Conservation (phyloP, 2,329 filamentous ascomycete genomes). For the Thermomyces lanuginosus region DNA sequence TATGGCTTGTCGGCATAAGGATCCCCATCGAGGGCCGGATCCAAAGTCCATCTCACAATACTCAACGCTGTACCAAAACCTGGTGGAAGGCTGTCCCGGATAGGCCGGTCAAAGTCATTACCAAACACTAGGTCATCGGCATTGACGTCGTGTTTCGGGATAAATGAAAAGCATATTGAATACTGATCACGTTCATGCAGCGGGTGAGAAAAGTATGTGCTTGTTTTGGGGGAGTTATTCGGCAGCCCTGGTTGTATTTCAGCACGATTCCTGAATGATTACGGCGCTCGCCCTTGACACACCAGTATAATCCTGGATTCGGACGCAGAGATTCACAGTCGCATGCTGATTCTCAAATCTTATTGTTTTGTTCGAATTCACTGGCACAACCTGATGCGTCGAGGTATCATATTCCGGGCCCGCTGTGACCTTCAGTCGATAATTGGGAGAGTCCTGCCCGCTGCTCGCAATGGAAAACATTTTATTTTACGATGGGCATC, state of each 20-base stretch:
- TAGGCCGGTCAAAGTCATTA: conserved; percentile 87
- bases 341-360: conserved; percentile 48
- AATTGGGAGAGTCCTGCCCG: conserved; percentile 21
- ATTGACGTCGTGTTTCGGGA: conserved; percentile 49
- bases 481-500: too few relatives aligned
- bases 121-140: conserved; percentile 72
- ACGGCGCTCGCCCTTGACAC: conserved; percentile 4
- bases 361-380: conserved; percentile 53
- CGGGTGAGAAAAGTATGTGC: conserved; percentile 58
- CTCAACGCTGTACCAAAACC: conserved; percentile 73
- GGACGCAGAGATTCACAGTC: conserved; percentile 53
- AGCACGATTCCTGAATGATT: neutral
- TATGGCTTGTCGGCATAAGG: conserved; percentile 74
- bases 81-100: conserved; percentile 68
- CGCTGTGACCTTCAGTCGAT: conserved; percentile 66
- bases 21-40: conserved; percentile 81
- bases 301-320: conserved; percentile 48
- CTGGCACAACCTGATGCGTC: conserved; percentile 56
- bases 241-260: conserved; percentile 48
- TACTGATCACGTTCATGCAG: conserved; percentile 65
- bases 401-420: conserved; percentile 57
- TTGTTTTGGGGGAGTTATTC: conserved; percentile 47
- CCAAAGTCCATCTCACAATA: conserved; percentile 78
- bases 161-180: conserved; percentile 64
- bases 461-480: neutral